These are phyloP conservation scores for Aethionema arabicum DNA, from an alignment of 345 rosid genomes.

Conservation along the genomic window DNA sequence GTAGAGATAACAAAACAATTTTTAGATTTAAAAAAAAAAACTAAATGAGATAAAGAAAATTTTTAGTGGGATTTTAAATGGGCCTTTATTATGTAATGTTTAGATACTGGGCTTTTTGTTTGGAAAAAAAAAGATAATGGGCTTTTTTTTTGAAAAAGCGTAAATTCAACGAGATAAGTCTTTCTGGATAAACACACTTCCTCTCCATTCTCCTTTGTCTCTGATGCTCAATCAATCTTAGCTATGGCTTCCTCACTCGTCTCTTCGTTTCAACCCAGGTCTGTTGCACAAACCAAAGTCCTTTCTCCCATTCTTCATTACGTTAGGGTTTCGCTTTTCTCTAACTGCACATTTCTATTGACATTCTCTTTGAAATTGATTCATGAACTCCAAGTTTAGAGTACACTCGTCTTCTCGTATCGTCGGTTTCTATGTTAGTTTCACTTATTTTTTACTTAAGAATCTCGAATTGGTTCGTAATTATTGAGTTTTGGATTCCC, in stretches of 20 bases:
- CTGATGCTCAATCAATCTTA: slow-evolving; percentile 38
- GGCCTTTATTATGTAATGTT: too few relatives aligned
- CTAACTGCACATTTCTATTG: background rate
- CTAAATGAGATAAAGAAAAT: too few relatives aligned
- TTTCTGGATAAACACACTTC: background rate
- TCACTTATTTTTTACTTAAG: background rate
- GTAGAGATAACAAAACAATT: too few relatives aligned
- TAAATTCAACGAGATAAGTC: background rate
- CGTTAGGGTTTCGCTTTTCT: background rate
- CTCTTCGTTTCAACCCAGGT: slow-evolving; percentile 68
- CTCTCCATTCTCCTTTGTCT: slow-evolving; percentile 13
- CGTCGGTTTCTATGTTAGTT: slow-evolving; percentile 4
- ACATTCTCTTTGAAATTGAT: slow-evolving; percentile 6
- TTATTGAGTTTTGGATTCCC: background rate
- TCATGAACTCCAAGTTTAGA: slow-evolving; percentile 6
- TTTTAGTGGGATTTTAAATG: too few relatives aligned
- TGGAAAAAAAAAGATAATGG: too few relatives aligned
- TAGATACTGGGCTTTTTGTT: too few relatives aligned
- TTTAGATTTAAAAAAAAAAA: too few relatives aligned
- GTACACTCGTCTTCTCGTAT: background rate
- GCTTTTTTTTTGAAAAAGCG: too few relatives aligned
- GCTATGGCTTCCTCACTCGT: slow-evolving; percentile 69
- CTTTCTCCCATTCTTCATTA: background rate
- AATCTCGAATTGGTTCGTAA: background rate
- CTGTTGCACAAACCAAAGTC: background rate